Percentiles rank a stretch among this genome's conserved stretches.
Conservation (phyloP, 805 yeast species). For the Candida alai region DNA sequence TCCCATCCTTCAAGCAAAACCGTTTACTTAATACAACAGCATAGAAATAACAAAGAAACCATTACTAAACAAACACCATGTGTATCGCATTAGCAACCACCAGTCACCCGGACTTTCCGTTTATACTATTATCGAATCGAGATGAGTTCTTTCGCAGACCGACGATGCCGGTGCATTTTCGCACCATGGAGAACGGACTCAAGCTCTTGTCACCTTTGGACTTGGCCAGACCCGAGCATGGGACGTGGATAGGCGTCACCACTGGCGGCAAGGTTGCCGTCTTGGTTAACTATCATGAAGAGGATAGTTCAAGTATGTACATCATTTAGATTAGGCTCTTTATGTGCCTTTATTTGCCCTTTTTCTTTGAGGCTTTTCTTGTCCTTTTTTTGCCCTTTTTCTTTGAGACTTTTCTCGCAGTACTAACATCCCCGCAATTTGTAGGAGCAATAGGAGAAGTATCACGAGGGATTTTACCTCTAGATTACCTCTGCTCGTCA, state of each 20-base stretch:
- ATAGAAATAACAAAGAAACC: background rate
- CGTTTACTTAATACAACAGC: no score
- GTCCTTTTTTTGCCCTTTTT: background rate
- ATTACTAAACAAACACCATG: conserved; percentile 40
- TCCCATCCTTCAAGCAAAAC: no score
- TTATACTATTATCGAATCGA: conserved; percentile 75
- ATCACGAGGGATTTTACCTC: conserved; percentile 53
- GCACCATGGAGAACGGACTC: conserved; percentile 28
- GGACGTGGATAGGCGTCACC: conserved; percentile 88
- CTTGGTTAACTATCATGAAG: conserved; percentile 70
- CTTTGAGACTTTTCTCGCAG: background rate
- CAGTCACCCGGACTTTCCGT: conserved; percentile 67
- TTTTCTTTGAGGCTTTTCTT: conserved; percentile 1
- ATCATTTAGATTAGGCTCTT: no score
- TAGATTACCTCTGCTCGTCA: conserved; percentile 38
- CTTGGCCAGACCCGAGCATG: conserved; percentile 66
- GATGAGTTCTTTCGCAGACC: conserved; percentile 80
- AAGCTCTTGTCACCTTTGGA: conserved; percentile 67
- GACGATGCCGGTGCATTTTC: conserved; percentile 54
- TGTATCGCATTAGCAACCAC: conserved; percentile 73
- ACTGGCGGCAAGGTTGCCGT: conserved; percentile 60
- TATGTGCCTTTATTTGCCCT: background rate
- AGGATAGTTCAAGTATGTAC: conserved; percentile 17
- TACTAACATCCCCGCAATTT: conserved; percentile 14
- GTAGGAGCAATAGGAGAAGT: conserved; percentile 28